A percentile compares a stretch with the other conserved stretches of the same genome.
These are phyloP conservation scores for Naganishia antarctica DNA, from an alignment of 768 basidiomycete genomes.

Conservation along the genomic window DNA sequence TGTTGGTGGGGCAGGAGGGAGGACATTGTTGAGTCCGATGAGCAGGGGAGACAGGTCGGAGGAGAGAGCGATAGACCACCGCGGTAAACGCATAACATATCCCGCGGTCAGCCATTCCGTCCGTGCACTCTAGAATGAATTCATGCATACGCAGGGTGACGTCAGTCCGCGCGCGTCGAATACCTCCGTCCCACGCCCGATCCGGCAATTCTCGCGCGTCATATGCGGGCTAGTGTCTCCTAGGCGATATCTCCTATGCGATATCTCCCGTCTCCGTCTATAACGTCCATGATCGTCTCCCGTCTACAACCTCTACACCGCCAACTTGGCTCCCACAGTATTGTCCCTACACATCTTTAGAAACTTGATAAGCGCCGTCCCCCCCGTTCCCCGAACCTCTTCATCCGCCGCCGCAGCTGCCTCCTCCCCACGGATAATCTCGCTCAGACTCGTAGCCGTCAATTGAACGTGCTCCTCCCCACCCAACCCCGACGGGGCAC, in stretches of 20 bases:
- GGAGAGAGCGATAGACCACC: too few relatives aligned
- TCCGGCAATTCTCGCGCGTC: too few relatives aligned
- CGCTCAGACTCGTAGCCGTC: constrained; percentile 9
- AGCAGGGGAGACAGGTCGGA: too few relatives aligned
- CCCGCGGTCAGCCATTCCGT: not conserved
- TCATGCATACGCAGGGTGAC: too few relatives aligned
- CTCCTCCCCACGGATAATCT: constrained; percentile 28
- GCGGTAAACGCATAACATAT: too few relatives aligned
- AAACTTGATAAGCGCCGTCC: constrained; percentile 72
- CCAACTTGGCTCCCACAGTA: constrained; percentile 51
- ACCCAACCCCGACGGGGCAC: constrained; percentile 28
- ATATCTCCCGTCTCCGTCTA: too few relatives aligned
- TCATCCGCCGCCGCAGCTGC: constrained; percentile 38
- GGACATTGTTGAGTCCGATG: too few relatives aligned
- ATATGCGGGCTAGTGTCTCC: too few relatives aligned
- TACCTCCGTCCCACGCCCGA: too few relatives aligned
- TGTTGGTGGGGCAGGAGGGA: constrained; percentile 46
- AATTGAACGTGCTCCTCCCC: constrained; percentile 22
- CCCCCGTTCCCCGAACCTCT: constrained; percentile 77
- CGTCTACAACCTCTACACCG: not conserved
- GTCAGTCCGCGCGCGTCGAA: not conserved
- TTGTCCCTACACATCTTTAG: constrained; percentile 88
- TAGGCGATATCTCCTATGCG: too few relatives aligned
- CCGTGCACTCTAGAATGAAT: too few relatives aligned
- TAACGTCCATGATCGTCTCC: not conserved